Evolutionary conservation across 345 rosid species (phyloP).

Genomic region (Trapa incisa): DNA sequence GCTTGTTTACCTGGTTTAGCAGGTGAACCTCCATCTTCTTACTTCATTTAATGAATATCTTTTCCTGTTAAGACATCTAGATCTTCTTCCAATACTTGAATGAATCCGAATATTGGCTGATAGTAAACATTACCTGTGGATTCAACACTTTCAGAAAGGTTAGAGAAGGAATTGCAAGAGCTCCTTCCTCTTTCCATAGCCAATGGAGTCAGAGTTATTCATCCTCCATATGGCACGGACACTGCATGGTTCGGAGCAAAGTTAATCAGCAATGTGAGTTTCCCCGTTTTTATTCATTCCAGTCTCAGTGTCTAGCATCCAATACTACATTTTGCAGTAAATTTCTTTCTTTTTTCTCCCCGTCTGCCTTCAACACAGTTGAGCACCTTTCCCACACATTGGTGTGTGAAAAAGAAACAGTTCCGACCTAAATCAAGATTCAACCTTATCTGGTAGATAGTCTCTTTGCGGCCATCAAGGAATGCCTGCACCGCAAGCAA

Average conservation of each 20-base stretch:
- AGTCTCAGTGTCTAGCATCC: neutral
- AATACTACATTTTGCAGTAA: too few species aligned
- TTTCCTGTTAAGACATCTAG: too few species aligned
- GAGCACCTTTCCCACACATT: conserved; percentile 63
- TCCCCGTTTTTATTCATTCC: neutral
- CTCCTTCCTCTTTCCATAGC: conserved; percentile 25
- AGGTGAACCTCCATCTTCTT: conserved; percentile 22
- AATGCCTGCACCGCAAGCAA: too few species aligned
- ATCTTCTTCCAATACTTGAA: neutral
- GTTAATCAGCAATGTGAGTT: conserved; percentile 66
- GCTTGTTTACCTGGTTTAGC: conserved; percentile 81
- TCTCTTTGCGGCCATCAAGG: too few species aligned
- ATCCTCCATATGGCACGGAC: conserved; percentile 64
- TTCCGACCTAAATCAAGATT: conserved; percentile 51
- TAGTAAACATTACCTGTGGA: neutral
- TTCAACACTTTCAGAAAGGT: too few species aligned
- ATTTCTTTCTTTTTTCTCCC: neutral
- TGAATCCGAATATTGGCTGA: neutral
- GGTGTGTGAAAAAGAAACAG: conserved; percentile 73
- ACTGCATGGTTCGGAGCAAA: conserved; percentile 90
- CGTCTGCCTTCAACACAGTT: conserved; percentile 29
- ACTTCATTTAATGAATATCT: neutral
- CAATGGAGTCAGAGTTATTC: conserved; percentile 54
- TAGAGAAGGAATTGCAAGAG: too few species aligned
- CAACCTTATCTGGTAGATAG: conserved; percentile 1